A percentile compares a stretch with the other conserved stretches of the same genome.
Evolutionary conservation across 2,329 filamentous ascomycete genomes (phyloP).

Genomic region (Massarina eburnea): DNA sequence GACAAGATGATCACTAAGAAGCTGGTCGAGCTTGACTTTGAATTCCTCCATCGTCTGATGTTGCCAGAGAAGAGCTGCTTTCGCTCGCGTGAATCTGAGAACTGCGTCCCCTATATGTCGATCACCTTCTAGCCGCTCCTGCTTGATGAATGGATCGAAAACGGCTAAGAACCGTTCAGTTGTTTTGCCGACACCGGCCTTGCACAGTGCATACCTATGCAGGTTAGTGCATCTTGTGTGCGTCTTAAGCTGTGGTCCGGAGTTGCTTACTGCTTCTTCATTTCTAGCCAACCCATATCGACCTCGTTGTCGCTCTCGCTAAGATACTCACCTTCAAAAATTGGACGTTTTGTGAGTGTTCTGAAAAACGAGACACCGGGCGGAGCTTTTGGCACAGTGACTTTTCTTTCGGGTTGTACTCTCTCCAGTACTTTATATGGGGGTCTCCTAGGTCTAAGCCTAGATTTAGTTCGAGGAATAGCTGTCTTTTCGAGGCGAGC

Average conservation of each 20-base stretch:
- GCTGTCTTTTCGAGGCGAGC: slow-evolving; percentile 11
- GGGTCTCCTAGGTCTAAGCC: background rate
- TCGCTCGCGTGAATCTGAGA: slow-evolving; percentile 41
- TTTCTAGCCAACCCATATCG: slow-evolving; percentile 41
- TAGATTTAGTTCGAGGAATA: background rate
- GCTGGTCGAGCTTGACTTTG: slow-evolving; percentile 33
- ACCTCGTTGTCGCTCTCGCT: slow-evolving; percentile 49
- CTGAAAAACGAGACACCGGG: slow-evolving; percentile 43
- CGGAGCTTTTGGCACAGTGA: slow-evolving; percentile 39
- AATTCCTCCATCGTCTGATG: slow-evolving; percentile 28
- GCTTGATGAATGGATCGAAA: slow-evolving; percentile 42
- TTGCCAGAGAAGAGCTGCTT: slow-evolving; percentile 21
- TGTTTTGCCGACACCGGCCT: slow-evolving; percentile 8
- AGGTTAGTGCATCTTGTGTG: background rate
- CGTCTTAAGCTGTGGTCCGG: background rate
- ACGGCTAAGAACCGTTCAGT: slow-evolving; percentile 38
- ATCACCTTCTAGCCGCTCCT: slow-evolving; percentile 40
- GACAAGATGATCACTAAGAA: slow-evolving; percentile 33
- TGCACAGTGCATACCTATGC: background rate
- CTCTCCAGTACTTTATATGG: slow-evolving; percentile 20
- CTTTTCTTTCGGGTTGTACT: slow-evolving; percentile 17
- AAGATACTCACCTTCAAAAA: slow-evolving; percentile 42
- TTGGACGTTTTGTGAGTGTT: slow-evolving; percentile 41
- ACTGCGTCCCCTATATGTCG: slow-evolving; percentile 40
- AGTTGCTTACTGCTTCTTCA: slow-evolving; percentile 29